phyloP scores from a whole-genome alignment of 2,329 filamentous ascomycete genomes.

The Phyllosticta citriasiana region DNA sequence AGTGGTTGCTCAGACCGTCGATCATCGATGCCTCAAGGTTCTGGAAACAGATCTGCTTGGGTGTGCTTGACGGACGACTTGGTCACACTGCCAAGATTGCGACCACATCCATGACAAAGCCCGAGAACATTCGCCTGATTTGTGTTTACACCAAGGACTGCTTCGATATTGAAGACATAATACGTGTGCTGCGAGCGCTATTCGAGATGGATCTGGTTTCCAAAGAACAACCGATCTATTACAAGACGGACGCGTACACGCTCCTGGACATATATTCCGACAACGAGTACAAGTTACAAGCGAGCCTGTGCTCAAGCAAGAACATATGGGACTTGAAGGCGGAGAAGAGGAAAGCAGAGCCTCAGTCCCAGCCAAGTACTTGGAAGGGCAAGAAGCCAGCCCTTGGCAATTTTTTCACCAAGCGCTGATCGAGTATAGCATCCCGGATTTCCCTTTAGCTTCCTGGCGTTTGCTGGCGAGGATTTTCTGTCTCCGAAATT shows the following conservation, averaged over 20 bases:
- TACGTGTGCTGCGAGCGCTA: conserved; percentile 54
- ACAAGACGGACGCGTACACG: conserved; percentile 59
- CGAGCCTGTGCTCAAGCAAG: conserved; percentile 34
- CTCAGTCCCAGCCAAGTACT: neutral
- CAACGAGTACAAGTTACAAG: conserved; percentile 32
- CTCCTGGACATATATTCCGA: conserved; percentile 31
- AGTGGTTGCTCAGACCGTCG: conserved; percentile 68
- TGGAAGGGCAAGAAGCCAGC: neutral
- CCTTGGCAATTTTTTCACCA: neutral
- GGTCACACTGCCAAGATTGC: conserved; percentile 67
- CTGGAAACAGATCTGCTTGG: conserved; percentile 59
- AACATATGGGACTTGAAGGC: conserved; percentile 18
- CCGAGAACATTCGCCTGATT: conserved; percentile 46
- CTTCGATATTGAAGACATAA: conserved; percentile 56
- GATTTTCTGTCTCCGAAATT: neutral
- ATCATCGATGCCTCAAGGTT: conserved; percentile 46
- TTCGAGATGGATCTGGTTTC: conserved; percentile 51
- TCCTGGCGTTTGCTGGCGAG: neutral
- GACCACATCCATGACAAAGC: conserved; percentile 34
- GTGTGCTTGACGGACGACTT: conserved; percentile 57
- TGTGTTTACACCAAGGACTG: conserved; percentile 75
- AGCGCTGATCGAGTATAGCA: neutral
- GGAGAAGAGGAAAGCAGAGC: conserved; percentile 3
- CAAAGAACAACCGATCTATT: conserved; percentile 51
- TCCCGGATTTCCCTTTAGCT: neutral